Percentiles rank a stretch among this genome's conserved stretches.
These are phyloP conservation scores for Trichoderma gracile DNA, from an alignment of 2,329 filamentous ascomycete genomes.

Conservation along the genomic window DNA sequence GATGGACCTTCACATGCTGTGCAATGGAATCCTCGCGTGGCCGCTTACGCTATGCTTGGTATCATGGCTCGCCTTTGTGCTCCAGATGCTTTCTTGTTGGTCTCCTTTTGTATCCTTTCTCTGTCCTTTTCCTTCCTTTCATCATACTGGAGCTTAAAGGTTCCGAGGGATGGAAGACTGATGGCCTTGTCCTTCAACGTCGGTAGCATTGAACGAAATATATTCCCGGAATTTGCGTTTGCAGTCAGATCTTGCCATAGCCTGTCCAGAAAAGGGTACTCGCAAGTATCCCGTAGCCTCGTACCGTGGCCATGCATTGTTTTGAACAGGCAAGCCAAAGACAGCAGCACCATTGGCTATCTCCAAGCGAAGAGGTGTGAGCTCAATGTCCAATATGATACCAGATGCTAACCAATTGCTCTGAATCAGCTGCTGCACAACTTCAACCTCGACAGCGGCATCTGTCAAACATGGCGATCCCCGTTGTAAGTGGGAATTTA, in stretches of 20 bases:
- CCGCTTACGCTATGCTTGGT: slow-evolving; percentile 1
- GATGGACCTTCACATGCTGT: slow-evolving; percentile 4
- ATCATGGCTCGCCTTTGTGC: neutral
- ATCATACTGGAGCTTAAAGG: no score
- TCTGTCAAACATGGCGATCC: neutral
- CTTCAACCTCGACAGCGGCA: no score
- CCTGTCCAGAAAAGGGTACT: neutral
- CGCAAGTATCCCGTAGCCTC: no score
- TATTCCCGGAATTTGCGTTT: neutral
- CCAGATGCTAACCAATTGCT: no score
- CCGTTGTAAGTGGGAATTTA: neutral
- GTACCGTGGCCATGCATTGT: no score
- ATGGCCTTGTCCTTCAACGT: no score
- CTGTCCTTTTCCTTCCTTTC: no score
- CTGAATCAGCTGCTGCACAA: neutral
- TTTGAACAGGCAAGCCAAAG: no score
- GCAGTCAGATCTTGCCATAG: no score
- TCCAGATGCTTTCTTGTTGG: neutral
- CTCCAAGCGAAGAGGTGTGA: neutral
- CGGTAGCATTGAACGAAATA: neutral
- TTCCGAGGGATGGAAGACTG: no score
- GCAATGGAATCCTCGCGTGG: slow-evolving; percentile 8
- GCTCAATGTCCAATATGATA: neutral
- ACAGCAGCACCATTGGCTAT: no score
- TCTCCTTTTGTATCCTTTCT: neutral